phyloP scores from a whole-genome alignment of 257 asterid genomes.

The Nicotiana sylvestris region DNA sequence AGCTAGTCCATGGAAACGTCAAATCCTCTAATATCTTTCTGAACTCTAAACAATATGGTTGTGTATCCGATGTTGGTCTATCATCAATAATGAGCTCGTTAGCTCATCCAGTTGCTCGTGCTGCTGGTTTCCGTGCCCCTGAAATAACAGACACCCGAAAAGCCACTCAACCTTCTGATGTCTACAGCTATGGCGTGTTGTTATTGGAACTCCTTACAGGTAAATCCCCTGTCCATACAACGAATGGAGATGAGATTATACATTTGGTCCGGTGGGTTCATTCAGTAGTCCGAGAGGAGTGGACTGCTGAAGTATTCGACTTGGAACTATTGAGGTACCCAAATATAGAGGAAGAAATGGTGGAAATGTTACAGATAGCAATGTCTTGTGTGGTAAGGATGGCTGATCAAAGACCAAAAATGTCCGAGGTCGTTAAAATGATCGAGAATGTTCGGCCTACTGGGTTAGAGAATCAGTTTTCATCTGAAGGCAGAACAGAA shows the following conservation, averaged over 20 bases:
- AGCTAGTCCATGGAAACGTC: constrained; percentile 67
- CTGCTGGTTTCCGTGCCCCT: constrained; percentile 79
- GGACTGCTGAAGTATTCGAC: constrained; percentile 90
- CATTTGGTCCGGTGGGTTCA: constrained; percentile 83
- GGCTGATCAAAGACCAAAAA: constrained; percentile 68
- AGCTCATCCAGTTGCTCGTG: constrained; percentile 63
- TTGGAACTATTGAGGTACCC: constrained; percentile 60
- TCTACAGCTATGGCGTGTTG: constrained; percentile 70
- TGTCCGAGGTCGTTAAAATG: constrained; percentile 56
- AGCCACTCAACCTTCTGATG: constrained; percentile 66
- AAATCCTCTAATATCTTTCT: constrained; percentile 74
- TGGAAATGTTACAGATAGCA: constrained; percentile 70
- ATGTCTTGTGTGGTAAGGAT: constrained; percentile 64
- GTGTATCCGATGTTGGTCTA: constrained; percentile 71
- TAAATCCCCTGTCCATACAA: constrained; percentile 61
- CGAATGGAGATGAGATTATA: constrained; percentile 55
- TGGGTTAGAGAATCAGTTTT: constrained; percentile 7
- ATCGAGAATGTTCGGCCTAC: constrained; percentile 38
- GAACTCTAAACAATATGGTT: constrained; percentile 53
- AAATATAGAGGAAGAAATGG: constrained; percentile 71
- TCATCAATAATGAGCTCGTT: constrained; percentile 57
- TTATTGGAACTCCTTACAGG: constrained; percentile 73
- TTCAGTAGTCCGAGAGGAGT: constrained; percentile 81
- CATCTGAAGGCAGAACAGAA: constrained; percentile 28
- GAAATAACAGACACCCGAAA: constrained; percentile 69